Percentiles rank a stretch among this genome's conserved stretches.
phyloP scores from a whole-genome alignment of 768 basidiomycete genomes.

The Chiua virens region DNA sequence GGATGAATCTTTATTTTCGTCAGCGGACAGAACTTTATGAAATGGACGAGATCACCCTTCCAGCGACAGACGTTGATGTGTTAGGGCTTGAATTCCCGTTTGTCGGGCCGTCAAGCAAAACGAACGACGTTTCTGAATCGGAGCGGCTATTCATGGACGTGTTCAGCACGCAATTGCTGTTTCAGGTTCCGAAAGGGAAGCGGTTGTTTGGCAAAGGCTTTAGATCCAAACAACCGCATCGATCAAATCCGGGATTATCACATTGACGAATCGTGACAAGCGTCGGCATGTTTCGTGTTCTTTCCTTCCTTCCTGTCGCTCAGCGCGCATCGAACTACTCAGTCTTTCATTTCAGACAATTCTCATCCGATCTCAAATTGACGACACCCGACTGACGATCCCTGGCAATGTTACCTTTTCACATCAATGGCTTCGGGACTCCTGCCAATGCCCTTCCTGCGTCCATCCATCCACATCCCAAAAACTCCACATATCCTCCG shows the following conservation, averaged over 20 bases:
- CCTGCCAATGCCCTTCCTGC: constrained; percentile 71
- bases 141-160: constrained; percentile 24
- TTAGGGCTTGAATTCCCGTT: background rate
- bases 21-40: background rate
- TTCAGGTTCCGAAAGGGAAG: background rate
- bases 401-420: constrained; percentile 50
- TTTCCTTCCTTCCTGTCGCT: background rate
- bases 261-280: no score
- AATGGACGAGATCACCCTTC: background rate
- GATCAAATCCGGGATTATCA: no score
- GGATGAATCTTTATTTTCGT: constrained; percentile 39
- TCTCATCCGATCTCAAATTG: constrained; percentile 11
- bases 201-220: constrained; percentile 32
- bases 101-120: constrained; percentile 39
- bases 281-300: constrained; percentile 7
- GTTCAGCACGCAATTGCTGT: background rate
- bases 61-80: background rate
- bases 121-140: constrained; percentile 48
- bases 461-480: constrained; percentile 79
- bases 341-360: background rate
- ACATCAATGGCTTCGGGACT: constrained; percentile 81
- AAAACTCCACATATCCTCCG: constrained; percentile 70
- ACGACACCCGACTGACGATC: constrained; percentile 15
- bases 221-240: constrained; percentile 28
- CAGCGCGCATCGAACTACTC: background rate